These are phyloP conservation scores for Stentor coeruleus DNA, from an alignment of 73 alveolate species.

Conservation along the genomic window DNA sequence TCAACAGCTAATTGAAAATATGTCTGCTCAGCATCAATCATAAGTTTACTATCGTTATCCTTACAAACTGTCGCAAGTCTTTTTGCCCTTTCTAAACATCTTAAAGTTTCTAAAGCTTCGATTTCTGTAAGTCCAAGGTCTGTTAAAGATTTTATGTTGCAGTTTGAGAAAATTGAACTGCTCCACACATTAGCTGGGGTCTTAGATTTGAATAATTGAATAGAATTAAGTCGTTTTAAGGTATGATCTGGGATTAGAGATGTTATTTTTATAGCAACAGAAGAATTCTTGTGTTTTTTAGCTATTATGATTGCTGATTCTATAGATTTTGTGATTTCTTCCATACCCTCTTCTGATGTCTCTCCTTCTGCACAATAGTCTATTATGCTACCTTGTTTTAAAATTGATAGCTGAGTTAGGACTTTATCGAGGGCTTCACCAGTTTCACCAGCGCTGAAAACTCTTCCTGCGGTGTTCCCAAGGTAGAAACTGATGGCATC, in stretches of 20 bases:
- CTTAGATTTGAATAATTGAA: background rate
- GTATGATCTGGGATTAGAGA: background rate
- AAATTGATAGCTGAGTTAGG: conserved; percentile 37
- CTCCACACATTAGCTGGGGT: conserved; percentile 16
- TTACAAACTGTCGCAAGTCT: conserved; percentile 35
- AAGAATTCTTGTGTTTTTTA: background rate
- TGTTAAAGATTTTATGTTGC: background rate
- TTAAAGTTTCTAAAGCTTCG: background rate
- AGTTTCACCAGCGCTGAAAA: conserved; percentile 63
- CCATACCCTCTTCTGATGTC: background rate
- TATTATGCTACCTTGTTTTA: conserved; percentile 42
- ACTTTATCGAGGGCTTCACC: conserved; percentile 32
- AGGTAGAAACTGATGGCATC: conserved; percentile 34
- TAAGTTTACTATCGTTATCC: conserved; percentile 32
- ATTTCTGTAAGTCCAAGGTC: background rate
- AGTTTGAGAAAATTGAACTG: conserved; percentile 24
- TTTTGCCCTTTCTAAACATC: conserved; percentile 23
- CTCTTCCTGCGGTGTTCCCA: conserved; percentile 52
- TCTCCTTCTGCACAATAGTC: conserved; percentile 33
- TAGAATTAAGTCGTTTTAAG: background rate
- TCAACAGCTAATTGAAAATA: conserved; percentile 62
- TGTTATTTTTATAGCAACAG: conserved; percentile 26
- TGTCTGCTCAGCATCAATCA: conserved; percentile 73
- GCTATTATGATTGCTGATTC: background rate
- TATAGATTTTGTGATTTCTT: background rate